These are phyloP conservation scores for Ceratocystiopsis minuta DNA, from an alignment of 2,329 filamentous ascomycete genomes.

Conservation along the genomic window DNA sequence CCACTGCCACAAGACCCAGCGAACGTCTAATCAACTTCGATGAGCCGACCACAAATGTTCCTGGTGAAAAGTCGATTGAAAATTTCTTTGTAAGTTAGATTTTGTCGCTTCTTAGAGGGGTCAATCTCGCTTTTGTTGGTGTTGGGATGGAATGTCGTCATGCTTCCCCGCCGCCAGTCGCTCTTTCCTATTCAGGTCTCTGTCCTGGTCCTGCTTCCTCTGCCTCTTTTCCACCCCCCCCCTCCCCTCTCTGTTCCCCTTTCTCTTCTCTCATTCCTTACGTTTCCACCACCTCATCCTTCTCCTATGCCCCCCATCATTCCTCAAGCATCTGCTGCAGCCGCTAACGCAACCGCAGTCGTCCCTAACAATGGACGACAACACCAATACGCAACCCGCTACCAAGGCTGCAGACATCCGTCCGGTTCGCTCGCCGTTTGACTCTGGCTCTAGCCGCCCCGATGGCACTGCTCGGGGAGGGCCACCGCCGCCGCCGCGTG, in stretches of 20 bases:
- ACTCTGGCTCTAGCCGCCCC: background rate
- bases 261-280: background rate
- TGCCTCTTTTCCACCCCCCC: constrained; percentile 1
- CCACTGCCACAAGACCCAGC: background rate
- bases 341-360: constrained; percentile 27
- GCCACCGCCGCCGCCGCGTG: constrained; percentile 22
- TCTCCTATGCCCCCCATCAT: background rate
- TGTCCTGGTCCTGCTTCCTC: background rate
- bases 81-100: constrained; percentile 5
- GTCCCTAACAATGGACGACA: constrained; percentile 49
- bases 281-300: background rate
- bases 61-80: constrained; percentile 3
- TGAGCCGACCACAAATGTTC: background rate
- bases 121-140: background rate
- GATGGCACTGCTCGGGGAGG: constrained; percentile 20
- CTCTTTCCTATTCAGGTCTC: background rate
- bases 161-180: background rate
- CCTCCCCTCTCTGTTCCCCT: background rate
- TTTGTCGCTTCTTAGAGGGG: background rate
- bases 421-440: constrained; percentile 13
- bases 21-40: constrained; percentile 2
- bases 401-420: background rate
- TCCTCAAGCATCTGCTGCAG: background rate
- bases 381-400: constrained; percentile 10
- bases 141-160: background rate